These are phyloP conservation scores for Teratosphaeria pseudoeucalypti DNA, from an alignment of 2,329 filamentous ascomycete genomes.

Conservation along the genomic window DNA sequence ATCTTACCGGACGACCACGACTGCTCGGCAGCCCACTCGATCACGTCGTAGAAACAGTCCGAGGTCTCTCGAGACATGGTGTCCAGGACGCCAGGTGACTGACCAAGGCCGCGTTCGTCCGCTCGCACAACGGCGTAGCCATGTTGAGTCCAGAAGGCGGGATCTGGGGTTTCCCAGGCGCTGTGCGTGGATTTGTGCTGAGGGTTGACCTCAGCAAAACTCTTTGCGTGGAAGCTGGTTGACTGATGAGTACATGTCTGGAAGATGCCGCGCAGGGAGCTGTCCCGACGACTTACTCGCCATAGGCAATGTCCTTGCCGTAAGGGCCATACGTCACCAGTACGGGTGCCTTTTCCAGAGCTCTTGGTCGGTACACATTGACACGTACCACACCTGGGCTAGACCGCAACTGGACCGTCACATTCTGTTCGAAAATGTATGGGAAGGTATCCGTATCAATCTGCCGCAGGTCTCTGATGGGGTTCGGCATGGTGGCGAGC, in stretches of 20 bases:
- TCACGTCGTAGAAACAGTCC: conserved; percentile 34
- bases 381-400: conserved; percentile 23
- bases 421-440: conserved; percentile 26
- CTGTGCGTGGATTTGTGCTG: conserved; percentile 32
- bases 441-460: conserved; percentile 21
- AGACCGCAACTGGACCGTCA: conserved; percentile 18
- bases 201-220: conserved; percentile 33
- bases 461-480: conserved; percentile 21
- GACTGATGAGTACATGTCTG: neutral
- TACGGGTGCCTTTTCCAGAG: conserved; percentile 41
- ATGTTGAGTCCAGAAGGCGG: conserved; percentile 24
- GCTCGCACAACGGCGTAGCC: conserved; percentile 26
- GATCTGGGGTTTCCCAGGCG: conserved; percentile 37
- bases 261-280: neutral
- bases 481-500: conserved; percentile 20
- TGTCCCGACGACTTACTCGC: conserved; percentile 29
- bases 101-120: conserved; percentile 22
- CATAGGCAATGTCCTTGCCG: conserved; percentile 61
- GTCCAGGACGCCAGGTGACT: conserved; percentile 29
- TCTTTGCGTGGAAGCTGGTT: conserved; percentile 39
- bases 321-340: conserved; percentile 64
- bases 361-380: conserved; percentile 26
- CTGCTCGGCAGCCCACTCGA: conserved; percentile 31
- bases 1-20: conserved; percentile 36
- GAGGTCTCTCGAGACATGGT: conserved; percentile 34